Base-by-base conservation (phyloP, 2,329 filamentous ascomycete species). In the Proliferodiscus dingleyae region DNA sequence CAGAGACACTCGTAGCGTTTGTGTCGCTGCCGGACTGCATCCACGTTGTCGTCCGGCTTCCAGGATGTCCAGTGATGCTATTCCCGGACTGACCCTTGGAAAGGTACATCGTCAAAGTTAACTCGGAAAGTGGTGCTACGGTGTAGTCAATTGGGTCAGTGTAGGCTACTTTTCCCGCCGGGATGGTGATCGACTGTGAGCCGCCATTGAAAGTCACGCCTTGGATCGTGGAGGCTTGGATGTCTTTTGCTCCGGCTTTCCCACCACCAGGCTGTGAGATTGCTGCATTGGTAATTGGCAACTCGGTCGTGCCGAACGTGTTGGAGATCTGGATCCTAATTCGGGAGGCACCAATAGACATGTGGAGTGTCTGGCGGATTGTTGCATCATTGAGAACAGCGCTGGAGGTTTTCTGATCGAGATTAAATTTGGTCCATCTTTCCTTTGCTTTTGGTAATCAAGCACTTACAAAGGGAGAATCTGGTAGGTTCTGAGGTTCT, bases 51-150 rank as follows among this genome's bases (percentile, higher is more conserved):
- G 80, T 83, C 4, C 81, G 71, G 53, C 77, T 81, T 5, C 81
- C 81, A 0, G 82, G 81, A 49, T 86, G 83, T 0, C 73, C 74
- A 0, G 81, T 85, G 43, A 86, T 79, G 26, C 66, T 69, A 44
- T 69, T 75, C 1, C 74, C 73, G 1, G 66, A 60, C 57, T 85
- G 81, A 0, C 81, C 82, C 0, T 64, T 50, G 22, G 71, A 67
- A 2, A 78, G 69, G 58, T 82, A 85, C 10, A 84, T 65, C 8
- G 71, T 78, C 2, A 86, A 67, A 2, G 74, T 75, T 32, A 85
- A 56, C 55, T 76, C 75, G 0, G 71, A 68, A 43, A 74, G 71
- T 0, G 74, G 61, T 11, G 68, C 63, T 43, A 81, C 63, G 2
- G 67, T 60, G 53, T 82, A 76, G 50, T 78, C 66, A 39, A 85